These are phyloP conservation scores for Cutaneotrichosporon cutaneum DNA, from an alignment of 1,284 basidiomycete species.

Conservation along the genomic window DNA sequence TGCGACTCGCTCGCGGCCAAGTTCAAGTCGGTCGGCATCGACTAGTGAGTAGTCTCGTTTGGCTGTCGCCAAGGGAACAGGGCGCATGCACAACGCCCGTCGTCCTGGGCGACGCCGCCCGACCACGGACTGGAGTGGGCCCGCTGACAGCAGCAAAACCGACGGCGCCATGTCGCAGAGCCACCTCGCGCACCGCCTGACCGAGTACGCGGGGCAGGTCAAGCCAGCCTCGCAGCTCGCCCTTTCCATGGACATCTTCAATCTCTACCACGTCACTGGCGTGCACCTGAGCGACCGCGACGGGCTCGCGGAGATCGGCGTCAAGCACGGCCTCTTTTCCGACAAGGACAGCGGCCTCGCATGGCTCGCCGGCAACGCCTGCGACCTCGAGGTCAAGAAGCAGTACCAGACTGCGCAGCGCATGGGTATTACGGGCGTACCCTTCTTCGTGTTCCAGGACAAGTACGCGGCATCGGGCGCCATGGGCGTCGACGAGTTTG, in stretches of 20 bases:
- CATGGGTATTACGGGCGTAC: slow-evolving; percentile 54
- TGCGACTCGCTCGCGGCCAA: slow-evolving; percentile 36
- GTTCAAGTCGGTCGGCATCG: slow-evolving; percentile 48
- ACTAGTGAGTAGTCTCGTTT: slow-evolving; percentile 33
- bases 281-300: slow-evolving; percentile 45
- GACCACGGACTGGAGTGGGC: not conserved
- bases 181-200: slow-evolving; percentile 52
- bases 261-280: slow-evolving; percentile 51
- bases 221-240: slow-evolving; percentile 46
- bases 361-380: slow-evolving; percentile 42
- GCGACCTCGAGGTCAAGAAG: slow-evolving; percentile 43
- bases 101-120: not conserved
- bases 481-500: slow-evolving; percentile 56
- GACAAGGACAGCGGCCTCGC: slow-evolving; percentile 32
- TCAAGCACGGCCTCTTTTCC: slow-evolving; percentile 48
- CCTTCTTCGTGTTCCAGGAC: slow-evolving; percentile 54
- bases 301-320: slow-evolving; percentile 45
- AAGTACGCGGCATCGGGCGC: slow-evolving; percentile 53
- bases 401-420: slow-evolving; percentile 39
- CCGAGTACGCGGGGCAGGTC: slow-evolving; percentile 36
- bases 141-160: slow-evolving; percentile 30
- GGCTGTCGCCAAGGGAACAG: not conserved
- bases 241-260: slow-evolving; percentile 41
- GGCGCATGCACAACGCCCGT: not conserved
- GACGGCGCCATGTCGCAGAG: slow-evolving; percentile 48